These are phyloP conservation scores for Acanthamoeba castellanii DNA, from an alignment of 208 protist species.

Conservation along the genomic window DNA sequence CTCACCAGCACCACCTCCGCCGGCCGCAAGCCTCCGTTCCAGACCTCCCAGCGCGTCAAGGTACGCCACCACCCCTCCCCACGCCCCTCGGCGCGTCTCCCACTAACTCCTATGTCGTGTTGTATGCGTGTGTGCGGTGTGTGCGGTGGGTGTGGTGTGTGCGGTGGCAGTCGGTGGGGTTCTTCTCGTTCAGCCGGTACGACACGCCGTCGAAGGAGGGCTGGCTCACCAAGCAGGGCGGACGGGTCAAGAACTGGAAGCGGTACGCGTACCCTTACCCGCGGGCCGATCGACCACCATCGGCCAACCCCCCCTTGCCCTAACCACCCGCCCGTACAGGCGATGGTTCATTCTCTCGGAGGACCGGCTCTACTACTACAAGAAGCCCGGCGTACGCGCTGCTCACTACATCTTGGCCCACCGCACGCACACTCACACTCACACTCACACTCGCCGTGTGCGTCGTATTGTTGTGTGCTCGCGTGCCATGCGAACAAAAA, in stretches of 20 bases:
- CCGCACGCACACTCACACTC: no score
- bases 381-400: background rate
- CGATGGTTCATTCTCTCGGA: slow-evolving; percentile 39
- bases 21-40: background rate
- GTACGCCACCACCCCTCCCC: background rate
- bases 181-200: slow-evolving; percentile 48
- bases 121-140: background rate
- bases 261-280: no score
- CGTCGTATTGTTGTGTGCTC: background rate
- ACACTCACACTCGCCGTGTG: no score
- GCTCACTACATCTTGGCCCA: no score
- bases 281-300: no score
- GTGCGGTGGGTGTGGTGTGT: background rate
- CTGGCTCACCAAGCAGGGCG: slow-evolving; percentile 28
- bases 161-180: slow-evolving; percentile 21
- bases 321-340: no score
- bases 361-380: slow-evolving; percentile 58
- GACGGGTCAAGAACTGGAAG: slow-evolving; percentile 7
- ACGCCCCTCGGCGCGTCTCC: background rate
- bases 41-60: background rate
- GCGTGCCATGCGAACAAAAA: background rate
- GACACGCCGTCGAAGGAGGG: slow-evolving; percentile 23
- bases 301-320: no score
- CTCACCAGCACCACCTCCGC: background rate
- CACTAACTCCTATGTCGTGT: background rate